A percentile compares a stretch with the other conserved stretches of the same genome.
Evolutionary conservation across 2,329 filamentous ascomycete species (phyloP).

Genomic region (Blastomyces gilchristii): DNA sequence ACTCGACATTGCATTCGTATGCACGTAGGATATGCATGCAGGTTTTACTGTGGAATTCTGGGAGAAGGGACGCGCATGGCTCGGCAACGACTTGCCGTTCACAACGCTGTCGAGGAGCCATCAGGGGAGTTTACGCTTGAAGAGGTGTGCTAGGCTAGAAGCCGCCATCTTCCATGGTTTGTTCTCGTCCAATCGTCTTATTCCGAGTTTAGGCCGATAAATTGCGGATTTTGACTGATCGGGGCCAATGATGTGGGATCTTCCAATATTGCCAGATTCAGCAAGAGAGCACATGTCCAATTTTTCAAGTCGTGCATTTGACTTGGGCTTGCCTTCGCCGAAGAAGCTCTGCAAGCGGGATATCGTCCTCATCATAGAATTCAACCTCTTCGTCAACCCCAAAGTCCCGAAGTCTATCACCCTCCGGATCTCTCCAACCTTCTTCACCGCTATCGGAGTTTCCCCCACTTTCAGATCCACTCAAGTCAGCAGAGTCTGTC

Average conservation of each 20-base stretch:
- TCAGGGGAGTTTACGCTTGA: not conserved
- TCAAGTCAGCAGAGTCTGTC: slow-evolving; percentile 12
- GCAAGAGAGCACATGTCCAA: not conserved
- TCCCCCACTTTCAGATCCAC: slow-evolving; percentile 16
- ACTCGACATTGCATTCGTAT: not conserved
- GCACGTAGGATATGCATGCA: not conserved
- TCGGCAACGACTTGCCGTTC: not conserved
- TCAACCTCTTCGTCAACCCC: slow-evolving; percentile 45
- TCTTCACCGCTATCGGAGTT: slow-evolving; percentile 43
- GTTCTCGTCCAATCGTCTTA: not conserved
- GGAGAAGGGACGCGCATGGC: not conserved
- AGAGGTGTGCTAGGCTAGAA: not conserved
- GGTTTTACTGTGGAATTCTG: not conserved
- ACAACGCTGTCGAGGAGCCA: not conserved
- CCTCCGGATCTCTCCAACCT: slow-evolving; percentile 53
- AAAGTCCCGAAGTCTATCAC: slow-evolving; percentile 52
- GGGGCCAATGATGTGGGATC: not conserved
- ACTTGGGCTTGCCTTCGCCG: slow-evolving; percentile 3
- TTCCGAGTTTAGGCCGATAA: not conserved
- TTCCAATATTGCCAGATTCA: not conserved
- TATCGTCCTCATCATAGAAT: slow-evolving; percentile 53
- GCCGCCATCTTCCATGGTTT: not conserved
- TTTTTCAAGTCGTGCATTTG: not conserved
- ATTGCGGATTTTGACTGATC: not conserved
- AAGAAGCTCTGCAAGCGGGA: slow-evolving; percentile 48